Evolutionary conservation across 345 rosid species (phyloP).

Genomic region (Camelina hispida): DNA sequence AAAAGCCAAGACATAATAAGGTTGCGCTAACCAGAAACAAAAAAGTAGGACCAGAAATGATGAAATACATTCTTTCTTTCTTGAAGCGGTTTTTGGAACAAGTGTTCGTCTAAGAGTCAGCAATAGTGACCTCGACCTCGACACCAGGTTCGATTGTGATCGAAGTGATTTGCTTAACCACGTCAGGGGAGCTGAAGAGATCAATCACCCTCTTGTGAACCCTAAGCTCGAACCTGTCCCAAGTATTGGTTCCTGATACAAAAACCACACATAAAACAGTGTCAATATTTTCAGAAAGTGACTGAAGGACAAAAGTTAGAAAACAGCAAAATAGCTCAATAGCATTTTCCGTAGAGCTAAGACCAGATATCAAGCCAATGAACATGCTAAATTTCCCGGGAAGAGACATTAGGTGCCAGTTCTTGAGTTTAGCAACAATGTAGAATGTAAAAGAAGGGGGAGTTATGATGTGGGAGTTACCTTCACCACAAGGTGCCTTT

Average conservation of each 20-base stretch:
- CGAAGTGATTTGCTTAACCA: constrained; percentile 67
- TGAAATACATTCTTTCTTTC: neutral
- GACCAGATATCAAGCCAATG: neutral
- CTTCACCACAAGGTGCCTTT: constrained; percentile 73
- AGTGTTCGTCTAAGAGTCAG: constrained; percentile 39
- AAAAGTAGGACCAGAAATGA: constrained; percentile 10
- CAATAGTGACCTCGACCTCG: constrained; percentile 61
- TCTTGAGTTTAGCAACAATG: neutral
- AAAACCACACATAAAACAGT: neutral
- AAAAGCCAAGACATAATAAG: neutral
- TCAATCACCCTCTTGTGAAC: constrained; percentile 63
- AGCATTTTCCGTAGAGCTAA: neutral
- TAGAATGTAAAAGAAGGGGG: neutral
- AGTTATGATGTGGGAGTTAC: constrained; percentile 37
- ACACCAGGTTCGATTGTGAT: constrained; percentile 69
- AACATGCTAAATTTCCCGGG: too few species aligned
- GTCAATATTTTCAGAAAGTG: too few species aligned
- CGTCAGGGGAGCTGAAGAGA: constrained; percentile 63
- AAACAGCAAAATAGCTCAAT: too few species aligned
- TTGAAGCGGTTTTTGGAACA: neutral
- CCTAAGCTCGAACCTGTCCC: constrained; percentile 60
- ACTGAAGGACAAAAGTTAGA: too few species aligned
- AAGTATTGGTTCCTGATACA: constrained; percentile 59
- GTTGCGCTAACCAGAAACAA: constrained; percentile 14
- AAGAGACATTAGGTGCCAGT: too few species aligned